phyloP scores from a whole-genome alignment of 2,329 filamentous ascomycete species.

The Stagonosporopsis chrysanthemi region DNA sequence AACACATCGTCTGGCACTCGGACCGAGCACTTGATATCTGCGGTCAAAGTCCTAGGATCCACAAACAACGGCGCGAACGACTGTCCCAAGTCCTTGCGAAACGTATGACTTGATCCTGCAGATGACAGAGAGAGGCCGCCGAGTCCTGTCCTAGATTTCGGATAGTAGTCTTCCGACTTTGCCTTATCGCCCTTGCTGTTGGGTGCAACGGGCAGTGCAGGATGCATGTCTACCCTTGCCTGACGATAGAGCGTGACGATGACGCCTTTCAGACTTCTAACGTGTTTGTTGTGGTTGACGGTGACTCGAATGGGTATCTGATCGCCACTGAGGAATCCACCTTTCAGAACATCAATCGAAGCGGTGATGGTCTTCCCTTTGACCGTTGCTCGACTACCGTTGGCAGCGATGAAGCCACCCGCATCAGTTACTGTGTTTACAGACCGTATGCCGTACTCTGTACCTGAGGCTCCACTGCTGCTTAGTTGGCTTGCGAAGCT shows the following conservation, averaged over 20 bases:
- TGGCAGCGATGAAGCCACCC: constrained; percentile 50
- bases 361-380: constrained; percentile 82
- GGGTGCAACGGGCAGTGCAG: constrained; percentile 66
- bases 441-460: constrained; percentile 51
- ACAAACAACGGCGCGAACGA: constrained; percentile 88
- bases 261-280: constrained; percentile 91
- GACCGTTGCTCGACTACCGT: constrained; percentile 61
- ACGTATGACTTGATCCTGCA: constrained; percentile 86
- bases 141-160: constrained; percentile 84
- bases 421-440: constrained; percentile 58
- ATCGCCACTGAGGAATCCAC: constrained; percentile 87
- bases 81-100: constrained; percentile 92
- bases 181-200: constrained; percentile 71
- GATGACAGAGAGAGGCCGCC: constrained; percentile 87
- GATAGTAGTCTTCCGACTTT: constrained; percentile 84
- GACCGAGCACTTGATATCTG: constrained; percentile 82
- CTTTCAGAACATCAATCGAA: constrained; percentile 80
- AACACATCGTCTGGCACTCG: constrained; percentile 90
- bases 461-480: constrained; percentile 59
- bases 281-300: constrained; percentile 85
- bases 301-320: constrained; percentile 79
- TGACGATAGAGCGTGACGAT: constrained; percentile 93
- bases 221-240: constrained; percentile 84
- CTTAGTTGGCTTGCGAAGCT: constrained; percentile 64
- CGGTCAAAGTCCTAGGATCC: constrained; percentile 78